Base-by-base conservation (phyloP, 208 protist genomes). In the Dictyostelium gargantuum region DNA sequence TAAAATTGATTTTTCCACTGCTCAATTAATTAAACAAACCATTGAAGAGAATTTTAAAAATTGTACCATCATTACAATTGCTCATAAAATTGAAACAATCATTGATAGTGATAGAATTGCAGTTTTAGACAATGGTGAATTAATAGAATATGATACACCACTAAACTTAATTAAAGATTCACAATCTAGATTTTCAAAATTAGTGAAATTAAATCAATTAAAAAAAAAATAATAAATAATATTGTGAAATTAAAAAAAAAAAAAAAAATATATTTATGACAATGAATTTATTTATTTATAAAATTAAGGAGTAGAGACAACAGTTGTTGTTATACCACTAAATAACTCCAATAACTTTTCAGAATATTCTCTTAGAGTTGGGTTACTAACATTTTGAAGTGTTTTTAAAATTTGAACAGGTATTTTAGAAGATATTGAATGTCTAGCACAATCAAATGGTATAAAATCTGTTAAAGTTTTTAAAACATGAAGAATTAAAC, bases 21-120 rank as follows among this genome's bases (percentile, higher is more conserved):
- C 99, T 68, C 70, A 42, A 21, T 75, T 96, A 9, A 97, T 99
- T n/a, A 98, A 97, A 75, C 42, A 96, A 21, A 96, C 97, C 9
- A 95, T 99, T 29, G 93, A 96, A 54, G 84, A 92, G 29, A 95
- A 98, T 86, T 97, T 99, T 81, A 40, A 80, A 21, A 92, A 97
- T n/a, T 97, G 96, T 85, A 99, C 98, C 29, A 95, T 99, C 32
- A 80, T 99, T 9, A 98, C 98, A 48, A 98, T 99, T 93, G 98
- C 98, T 19, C 98, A 99, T 84, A 95, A 98, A 38, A 93, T 99
- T 6, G 95, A 98, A 13, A 99, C 98, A 6, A 97, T 99, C 73
- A 95, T 97, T 52, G 93, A 98, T 68, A 95, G 54, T 40, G 84
- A 95, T 54, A 38, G 56, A 29, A 85, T 96, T 11, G 10, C 95